phyloP scores from a whole-genome alignment of 495 filamentous ascomycete genomes.

The Bacidia gigantensis region DNA sequence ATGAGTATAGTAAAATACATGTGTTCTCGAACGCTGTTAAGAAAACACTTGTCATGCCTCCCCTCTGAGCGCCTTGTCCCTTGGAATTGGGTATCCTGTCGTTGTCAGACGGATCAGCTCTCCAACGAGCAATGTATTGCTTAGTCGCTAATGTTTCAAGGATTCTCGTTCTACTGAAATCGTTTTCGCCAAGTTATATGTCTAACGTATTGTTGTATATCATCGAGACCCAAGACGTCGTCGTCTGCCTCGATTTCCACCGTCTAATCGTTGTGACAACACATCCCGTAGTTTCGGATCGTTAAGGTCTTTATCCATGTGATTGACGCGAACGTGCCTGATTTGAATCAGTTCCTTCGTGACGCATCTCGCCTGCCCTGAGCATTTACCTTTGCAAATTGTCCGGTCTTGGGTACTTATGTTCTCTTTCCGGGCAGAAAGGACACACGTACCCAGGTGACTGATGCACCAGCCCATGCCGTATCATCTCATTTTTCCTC shows the following conservation, averaged over 20 bases:
- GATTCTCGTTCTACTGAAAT: neutral
- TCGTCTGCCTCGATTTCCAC: constrained; percentile 68
- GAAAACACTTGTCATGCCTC: neutral
- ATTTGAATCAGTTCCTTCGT: neutral
- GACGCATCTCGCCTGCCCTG: neutral
- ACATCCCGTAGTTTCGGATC: constrained; percentile 69
- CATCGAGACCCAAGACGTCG: constrained; percentile 34
- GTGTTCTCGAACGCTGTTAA: neutral
- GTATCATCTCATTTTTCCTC: constrained; percentile 98
- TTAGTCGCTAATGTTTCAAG: neutral
- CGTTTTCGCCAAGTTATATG: neutral
- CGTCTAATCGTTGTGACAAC: constrained; percentile 69
- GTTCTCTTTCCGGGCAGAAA: constrained; percentile 89
- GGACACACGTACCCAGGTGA: constrained; percentile 96
- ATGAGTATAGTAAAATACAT: neutral
- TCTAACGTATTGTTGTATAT: neutral
- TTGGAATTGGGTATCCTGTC: neutral
- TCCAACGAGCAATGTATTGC: neutral
- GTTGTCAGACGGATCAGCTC: neutral
- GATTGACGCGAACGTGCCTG: constrained; percentile 82
- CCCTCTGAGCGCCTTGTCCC: neutral
- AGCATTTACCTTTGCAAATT: constrained; percentile 78
- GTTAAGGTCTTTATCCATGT: constrained; percentile 74
- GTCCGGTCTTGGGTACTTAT: constrained; percentile 92
- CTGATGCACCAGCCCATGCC: constrained; percentile 87